A percentile compares a stretch with the other conserved stretches of the same genome.
phyloP scores from a whole-genome alignment of 768 basidiomycete genomes.

The Pleurotus ostreatus region DNA sequence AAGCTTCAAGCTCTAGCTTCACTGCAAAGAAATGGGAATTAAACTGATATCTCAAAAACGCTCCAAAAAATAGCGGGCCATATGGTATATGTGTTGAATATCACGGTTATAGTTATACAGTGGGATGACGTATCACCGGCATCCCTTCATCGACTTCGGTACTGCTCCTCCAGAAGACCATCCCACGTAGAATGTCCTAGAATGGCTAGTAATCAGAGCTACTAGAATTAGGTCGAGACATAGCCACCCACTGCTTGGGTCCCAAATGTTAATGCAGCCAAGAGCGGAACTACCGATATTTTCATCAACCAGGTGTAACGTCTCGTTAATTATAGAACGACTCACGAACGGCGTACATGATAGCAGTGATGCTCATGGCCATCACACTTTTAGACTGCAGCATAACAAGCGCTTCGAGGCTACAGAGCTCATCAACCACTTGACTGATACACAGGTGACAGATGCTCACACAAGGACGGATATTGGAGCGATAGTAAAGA shows the following conservation, averaged over 20 bases:
- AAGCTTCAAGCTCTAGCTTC: too few species aligned
- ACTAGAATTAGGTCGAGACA: background rate
- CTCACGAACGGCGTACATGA: background rate
- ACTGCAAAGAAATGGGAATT: too few species aligned
- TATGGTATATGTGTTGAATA: background rate
- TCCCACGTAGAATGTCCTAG: background rate
- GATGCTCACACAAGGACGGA: background rate
- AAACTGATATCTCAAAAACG: too few species aligned
- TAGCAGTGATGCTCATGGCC: background rate
- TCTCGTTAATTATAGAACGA: background rate
- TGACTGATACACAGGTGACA: background rate
- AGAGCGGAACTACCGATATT: background rate
- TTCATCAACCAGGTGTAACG: background rate
- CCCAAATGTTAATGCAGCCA: constrained; percentile 4
- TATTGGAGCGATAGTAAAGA: background rate
- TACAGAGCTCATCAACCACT: background rate
- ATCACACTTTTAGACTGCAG: background rate
- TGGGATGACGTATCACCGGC: background rate
- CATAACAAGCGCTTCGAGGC: background rate
- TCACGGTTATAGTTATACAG: background rate
- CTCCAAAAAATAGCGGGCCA: background rate
- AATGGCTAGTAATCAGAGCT: background rate
- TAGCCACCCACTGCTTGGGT: background rate
- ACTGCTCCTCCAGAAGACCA: background rate
- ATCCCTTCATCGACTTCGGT: background rate